A percentile compares a stretch with the other conserved stretches of the same genome.
Conservation (phyloP, 108 stramenopile genomes). For the Skeletonema grethae region DNA sequence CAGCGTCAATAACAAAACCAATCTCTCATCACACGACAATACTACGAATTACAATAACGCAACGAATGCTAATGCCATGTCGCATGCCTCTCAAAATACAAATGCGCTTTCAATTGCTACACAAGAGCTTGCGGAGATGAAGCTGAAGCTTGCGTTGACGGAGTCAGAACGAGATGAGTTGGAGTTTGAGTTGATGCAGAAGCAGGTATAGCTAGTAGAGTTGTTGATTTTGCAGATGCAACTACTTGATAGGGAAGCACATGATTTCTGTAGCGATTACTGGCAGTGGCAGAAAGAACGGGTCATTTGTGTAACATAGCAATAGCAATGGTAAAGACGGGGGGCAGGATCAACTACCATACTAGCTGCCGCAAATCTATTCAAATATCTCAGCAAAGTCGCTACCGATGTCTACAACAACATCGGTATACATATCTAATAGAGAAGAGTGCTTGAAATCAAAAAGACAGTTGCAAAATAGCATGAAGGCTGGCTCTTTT, state of each 20-base stretch:
- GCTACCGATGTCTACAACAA: too few relatives aligned
- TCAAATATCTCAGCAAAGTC: too few relatives aligned
- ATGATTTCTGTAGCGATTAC: neutral
- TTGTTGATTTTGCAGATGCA: neutral
- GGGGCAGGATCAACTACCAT: too few relatives aligned
- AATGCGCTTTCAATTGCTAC: conserved; percentile 18
- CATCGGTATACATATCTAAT: too few relatives aligned
- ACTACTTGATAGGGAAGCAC: neutral
- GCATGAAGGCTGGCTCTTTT: too few relatives aligned
- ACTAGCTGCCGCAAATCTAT: too few relatives aligned
- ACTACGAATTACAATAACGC: too few relatives aligned
- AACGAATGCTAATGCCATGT: neutral
- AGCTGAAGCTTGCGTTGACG: conserved; percentile 38
- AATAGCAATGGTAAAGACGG: too few relatives aligned
- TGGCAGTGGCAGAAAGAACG: too few relatives aligned
- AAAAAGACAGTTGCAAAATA: too few relatives aligned
- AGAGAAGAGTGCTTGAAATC: too few relatives aligned
- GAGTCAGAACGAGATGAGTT: conserved; percentile 48
- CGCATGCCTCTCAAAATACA: conserved; percentile 9
- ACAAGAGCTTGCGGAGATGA: conserved; percentile 32
- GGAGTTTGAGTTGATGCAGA: conserved; percentile 43
- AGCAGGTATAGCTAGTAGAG: neutral
- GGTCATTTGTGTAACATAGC: too few relatives aligned
- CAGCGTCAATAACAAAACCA: conserved; percentile 4
- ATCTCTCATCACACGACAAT: conserved; percentile 1